Conservation (phyloP, 306 rosid species). For the Corylus heterophylla region DNA sequence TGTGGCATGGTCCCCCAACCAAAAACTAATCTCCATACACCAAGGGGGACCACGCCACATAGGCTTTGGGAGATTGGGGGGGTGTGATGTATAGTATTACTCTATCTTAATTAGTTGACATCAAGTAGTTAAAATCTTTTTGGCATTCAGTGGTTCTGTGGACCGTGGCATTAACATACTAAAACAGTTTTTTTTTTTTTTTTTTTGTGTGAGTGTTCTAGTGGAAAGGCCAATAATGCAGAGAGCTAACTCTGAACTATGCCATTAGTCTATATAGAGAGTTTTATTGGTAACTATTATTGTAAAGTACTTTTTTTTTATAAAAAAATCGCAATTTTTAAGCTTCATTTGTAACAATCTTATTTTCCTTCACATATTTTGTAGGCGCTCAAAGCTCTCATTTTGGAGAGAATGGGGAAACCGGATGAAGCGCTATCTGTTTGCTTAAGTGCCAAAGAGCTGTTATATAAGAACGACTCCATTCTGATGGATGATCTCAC, state of each 20-base stretch:
- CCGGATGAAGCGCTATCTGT: conserved; percentile 73
- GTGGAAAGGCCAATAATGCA: not conserved
- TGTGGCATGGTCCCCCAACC: too few species aligned
- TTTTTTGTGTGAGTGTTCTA: not conserved
- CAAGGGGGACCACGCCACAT: too few species aligned
- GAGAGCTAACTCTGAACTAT: not conserved
- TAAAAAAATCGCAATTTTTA: not conserved
- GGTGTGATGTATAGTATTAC: too few species aligned
- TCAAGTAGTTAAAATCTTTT: not conserved
- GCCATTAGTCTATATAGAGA: not conserved
- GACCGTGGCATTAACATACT: not conserved
- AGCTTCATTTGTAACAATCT: not conserved
- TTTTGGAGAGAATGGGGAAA: conserved; percentile 91
- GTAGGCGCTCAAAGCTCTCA: conserved; percentile 90
- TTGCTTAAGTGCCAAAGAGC: conserved; percentile 67
- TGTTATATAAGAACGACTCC: conserved; percentile 56
- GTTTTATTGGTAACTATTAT: not conserved
- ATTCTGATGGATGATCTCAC: conserved; percentile 91
- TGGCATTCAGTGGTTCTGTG: not conserved
- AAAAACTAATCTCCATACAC: too few species aligned
- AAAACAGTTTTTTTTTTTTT: not conserved
- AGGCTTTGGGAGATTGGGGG: too few species aligned
- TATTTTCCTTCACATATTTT: not conserved
- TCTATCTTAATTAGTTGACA: not conserved
- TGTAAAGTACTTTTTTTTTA: not conserved